phyloP scores from a whole-genome alignment of 1,284 basidiomycete species.

The Leccinum griseonigrum region DNA sequence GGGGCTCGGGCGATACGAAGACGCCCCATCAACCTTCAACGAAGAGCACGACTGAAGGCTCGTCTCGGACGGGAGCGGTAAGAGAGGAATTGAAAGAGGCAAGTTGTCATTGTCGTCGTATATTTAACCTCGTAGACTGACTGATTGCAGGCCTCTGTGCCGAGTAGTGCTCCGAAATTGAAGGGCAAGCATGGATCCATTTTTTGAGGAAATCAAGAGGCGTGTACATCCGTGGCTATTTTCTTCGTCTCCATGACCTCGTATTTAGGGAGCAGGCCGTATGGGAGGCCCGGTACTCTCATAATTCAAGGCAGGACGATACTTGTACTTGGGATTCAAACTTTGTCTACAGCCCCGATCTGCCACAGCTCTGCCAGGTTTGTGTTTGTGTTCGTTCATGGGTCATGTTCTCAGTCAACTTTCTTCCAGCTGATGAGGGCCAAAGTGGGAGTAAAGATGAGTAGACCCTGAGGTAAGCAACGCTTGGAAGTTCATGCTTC shows the following conservation, averaged over 20 bases:
- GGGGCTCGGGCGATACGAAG: slow-evolving; percentile 56
- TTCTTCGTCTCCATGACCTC: slow-evolving; percentile 1
- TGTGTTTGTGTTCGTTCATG: slow-evolving; percentile 19
- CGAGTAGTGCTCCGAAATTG: slow-evolving; percentile 51
- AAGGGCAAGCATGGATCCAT: slow-evolving; percentile 94
- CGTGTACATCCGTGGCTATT: slow-evolving; percentile 25
- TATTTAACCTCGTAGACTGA: slow-evolving; percentile 1
- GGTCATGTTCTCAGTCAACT: slow-evolving; percentile 1
- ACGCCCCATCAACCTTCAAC: slow-evolving; percentile 46
- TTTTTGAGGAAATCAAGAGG: slow-evolving; percentile 93
- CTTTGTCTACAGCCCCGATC: slow-evolving; percentile 49
- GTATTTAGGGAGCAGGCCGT: slow-evolving; percentile 80
- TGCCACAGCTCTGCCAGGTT: slow-evolving; percentile 84
- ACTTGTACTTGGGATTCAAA: not conserved
- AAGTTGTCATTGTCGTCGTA: slow-evolving; percentile 1
- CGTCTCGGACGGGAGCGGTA: slow-evolving; percentile 32
- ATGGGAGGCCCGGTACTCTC: slow-evolving; percentile 79
- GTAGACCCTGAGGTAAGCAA: slow-evolving; percentile 71
- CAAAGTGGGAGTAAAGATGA: slow-evolving; percentile 86
- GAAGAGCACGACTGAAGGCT: slow-evolving; percentile 24
- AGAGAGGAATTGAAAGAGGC: slow-evolving; percentile 36
- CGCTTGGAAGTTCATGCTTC: not conserved
- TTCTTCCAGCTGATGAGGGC: slow-evolving; percentile 67
- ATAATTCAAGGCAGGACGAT: slow-evolving; percentile 26
- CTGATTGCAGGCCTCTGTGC: slow-evolving; percentile 53